Base-by-base conservation (phyloP, 192 early-diverging fungal genomes). In the Coemansia sp. region DNA sequence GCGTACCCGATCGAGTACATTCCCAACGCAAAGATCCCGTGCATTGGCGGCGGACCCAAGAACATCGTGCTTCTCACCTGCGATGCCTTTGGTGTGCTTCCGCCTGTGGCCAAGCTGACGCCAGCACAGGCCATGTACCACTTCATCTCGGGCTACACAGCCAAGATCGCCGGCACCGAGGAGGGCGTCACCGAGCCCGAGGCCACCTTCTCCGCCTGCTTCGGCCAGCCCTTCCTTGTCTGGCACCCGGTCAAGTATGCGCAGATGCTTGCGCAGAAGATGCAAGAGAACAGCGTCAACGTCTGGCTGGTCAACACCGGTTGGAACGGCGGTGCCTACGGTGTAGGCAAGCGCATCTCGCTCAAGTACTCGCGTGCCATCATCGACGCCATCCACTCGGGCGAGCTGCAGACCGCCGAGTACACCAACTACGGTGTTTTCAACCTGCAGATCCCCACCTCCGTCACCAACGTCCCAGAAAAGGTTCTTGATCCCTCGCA, bases 331-430 rank as follows among this genome's bases (percentile, higher is more conserved):
- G 97, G 97, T 62, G 86, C 86, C 52, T 94, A 95, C 78, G 95
- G 94, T 65, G 75, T 84, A 39, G 95, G 94, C 58, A 90, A 94
- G 86, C 92, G 97, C 41, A 94, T 95, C 68, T 85, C 94, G 41
- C 90, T 98, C 67, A 96, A 94, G 88, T 96, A 98, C 88, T 93
- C 94, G 62, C 93, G 97, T 65, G 95, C 95, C 67, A 96, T 98
- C 74, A 92, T 98, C 66, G 95, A 98, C 78, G 92, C 96, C 54
- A 97, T 98, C 82, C 96, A 98, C 90, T 88, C 76, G 61, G 95
- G 95, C 63, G 94, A 93, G 86, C 88, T 98, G 59, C 83, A 88
- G 60, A 90, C 89, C 18, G 91, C 93, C 48, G 85, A 95, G 67
- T 97, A 90, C 80, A 85, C 89, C 58, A 91, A 80, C 81, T 95